Evolutionary conservation across 768 basidiomycete genomes (phyloP), one percentile per base, ranked within the genome.

Genomic region (Russula griseocarnosa): DNA sequence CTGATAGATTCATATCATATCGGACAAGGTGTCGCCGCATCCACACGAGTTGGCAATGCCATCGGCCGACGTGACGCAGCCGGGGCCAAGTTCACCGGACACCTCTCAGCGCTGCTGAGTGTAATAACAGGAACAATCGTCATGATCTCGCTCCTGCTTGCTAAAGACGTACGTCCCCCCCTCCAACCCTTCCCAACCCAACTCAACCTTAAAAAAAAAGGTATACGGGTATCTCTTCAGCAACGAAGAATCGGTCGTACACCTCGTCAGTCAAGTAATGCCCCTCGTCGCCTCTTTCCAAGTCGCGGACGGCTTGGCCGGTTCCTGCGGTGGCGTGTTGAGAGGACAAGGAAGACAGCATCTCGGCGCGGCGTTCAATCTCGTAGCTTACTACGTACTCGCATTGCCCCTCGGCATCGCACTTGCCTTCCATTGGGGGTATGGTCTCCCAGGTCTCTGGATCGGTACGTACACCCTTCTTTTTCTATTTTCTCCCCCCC

Each of bases 351-450:
- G 77, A 8, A 73, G 86, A 22, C 89, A 91, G 71, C 84, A 86
- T 65, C 79, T 90, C 20, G 89, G 88, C 8, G 88, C 89, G 9
- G 68, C 84, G 8, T 89, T 90, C 76, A 90, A 91, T 70, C 71
- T 87, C 28, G 74, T 88, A 18, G 87, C 88, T 42, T 84, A 84
- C 71, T 84, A 83, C 62, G 74, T 82, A 1, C 70, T 84, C 42
- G 83, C 82, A 5, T 71, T 83, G 2, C 83, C 83, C 0, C 70
- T 83, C 24, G 83, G 82, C 13, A 79, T 82, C 59, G 77, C 75
- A 1, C 78, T 84, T 13, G 83, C 83, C 2, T 83, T 83, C 70
- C 68, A 66, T 26, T 71, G 74, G 0, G 72, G 69, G n/a, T 62
- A 79, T 11, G 83, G 83, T 3, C 71, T 84, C 32, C 72, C 76